A percentile compares a stretch with the other conserved stretches of the same genome.
Conservation (phyloP, 2,329 filamentous ascomycete species). For the Rhynchosporium graminicola region DNA sequence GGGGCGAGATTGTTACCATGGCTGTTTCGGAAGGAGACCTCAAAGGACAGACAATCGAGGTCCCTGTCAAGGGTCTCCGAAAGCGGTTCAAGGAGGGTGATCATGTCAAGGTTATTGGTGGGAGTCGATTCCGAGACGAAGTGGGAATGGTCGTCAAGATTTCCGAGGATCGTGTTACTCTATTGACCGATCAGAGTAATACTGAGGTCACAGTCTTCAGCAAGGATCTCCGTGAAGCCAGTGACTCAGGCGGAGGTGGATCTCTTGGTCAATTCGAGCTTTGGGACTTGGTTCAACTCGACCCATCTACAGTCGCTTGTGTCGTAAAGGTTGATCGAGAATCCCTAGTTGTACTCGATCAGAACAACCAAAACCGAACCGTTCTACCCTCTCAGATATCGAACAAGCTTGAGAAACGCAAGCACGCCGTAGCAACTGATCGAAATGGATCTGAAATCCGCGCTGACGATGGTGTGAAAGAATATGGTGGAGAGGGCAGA, state of each 20-base stretch:
- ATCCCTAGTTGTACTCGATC: slow-evolving; percentile 84
- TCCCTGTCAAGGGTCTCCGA: slow-evolving; percentile 86
- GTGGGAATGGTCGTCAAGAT: slow-evolving; percentile 97
- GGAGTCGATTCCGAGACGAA: slow-evolving; percentile 91
- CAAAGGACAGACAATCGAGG: slow-evolving; percentile 82
- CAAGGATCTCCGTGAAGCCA: slow-evolving; percentile 91
- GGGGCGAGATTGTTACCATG: slow-evolving; percentile 89
- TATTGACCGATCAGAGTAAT: slow-evolving; percentile 90
- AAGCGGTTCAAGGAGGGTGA: slow-evolving; percentile 94
- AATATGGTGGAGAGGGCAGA: slow-evolving; percentile 81
- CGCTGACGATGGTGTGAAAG: slow-evolving; percentile 87
- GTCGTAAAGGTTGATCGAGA: slow-evolving; percentile 95
- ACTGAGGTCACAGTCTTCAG: slow-evolving; percentile 97
- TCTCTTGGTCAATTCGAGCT: slow-evolving; percentile 86
- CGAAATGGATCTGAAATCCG: slow-evolving; percentile 91
- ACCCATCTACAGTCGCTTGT: slow-evolving; percentile 87
- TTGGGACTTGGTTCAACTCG: slow-evolving; percentile 91
- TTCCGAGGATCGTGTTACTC: slow-evolving; percentile 85
- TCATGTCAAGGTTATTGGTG: slow-evolving; percentile 97
- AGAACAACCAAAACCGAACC: slow-evolving; percentile 79
- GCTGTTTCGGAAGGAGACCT: slow-evolving; percentile 81
- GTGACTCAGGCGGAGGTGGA: slow-evolving; percentile 84
- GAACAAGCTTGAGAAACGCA: slow-evolving; percentile 81
- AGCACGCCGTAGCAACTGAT: slow-evolving; percentile 86
- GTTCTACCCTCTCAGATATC: slow-evolving; percentile 89